Evolutionary conservation across 352 stramenopile species (phyloP).

Genomic region (Pythium periplocum): DNA sequence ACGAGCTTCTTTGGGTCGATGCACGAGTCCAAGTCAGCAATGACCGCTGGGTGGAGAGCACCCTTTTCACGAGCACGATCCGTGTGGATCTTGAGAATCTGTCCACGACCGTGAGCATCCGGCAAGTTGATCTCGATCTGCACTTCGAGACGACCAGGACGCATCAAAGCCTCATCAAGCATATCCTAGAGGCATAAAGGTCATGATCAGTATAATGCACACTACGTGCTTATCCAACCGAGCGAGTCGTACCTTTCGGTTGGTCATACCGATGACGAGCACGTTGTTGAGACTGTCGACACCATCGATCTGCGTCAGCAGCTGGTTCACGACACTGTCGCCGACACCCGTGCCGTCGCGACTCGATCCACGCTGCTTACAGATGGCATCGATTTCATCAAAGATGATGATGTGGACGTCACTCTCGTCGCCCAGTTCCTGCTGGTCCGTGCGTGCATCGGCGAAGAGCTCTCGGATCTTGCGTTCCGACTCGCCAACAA

Average conservation of each 20-base stretch:
- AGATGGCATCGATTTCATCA: conserved; percentile 99
- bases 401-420: conserved; percentile 99
- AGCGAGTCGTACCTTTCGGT: conserved; percentile 80
- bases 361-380: conserved; percentile 92
- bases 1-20: conserved; percentile 57
- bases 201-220: too few species aligned
- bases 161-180: conserved; percentile 96
- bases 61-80: conserved; percentile 77
- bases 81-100: conserved; percentile 99
- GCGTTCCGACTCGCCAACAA: conserved; percentile 97
- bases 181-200: conserved; percentile 51
- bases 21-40: conserved; percentile 74
- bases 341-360: conserved; percentile 94
- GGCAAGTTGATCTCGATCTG: conserved; percentile 99
- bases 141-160: conserved; percentile 98
- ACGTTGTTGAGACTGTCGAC: conserved; percentile 99
- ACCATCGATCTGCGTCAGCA: conserved; percentile 99
- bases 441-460: conserved; percentile 87
- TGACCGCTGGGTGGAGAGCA: conserved; percentile 56
- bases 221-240: too few species aligned
- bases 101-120: conserved; percentile 91
- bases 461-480: conserved; percentile 98
- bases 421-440: conserved; percentile 93
- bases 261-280: conserved; percentile 99
- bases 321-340: conserved; percentile 99